Percentiles rank a stretch among this genome's conserved stretches.
phyloP scores from a whole-genome alignment of 2,329 filamentous ascomycete species.

The Cryphonectria nitschkei region DNA sequence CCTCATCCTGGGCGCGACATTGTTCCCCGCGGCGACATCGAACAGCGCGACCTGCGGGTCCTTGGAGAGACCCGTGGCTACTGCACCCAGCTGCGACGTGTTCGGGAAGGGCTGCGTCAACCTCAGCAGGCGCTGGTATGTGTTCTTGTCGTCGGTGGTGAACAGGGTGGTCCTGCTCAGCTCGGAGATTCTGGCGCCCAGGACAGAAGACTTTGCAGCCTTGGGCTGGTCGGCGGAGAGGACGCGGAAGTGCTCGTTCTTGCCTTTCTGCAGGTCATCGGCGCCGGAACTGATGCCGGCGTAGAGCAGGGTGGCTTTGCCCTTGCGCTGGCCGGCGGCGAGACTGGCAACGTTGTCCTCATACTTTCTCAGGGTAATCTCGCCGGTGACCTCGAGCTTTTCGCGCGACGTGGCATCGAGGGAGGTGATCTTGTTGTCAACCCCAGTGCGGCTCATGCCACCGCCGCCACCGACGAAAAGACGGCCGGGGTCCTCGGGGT shows the following conservation, averaged over 20 bases:
- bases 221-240: slow-evolving; percentile 60
- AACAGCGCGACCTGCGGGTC: slow-evolving; percentile 82
- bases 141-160: slow-evolving; percentile 52
- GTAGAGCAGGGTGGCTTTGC: slow-evolving; percentile 61
- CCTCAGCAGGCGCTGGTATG: slow-evolving; percentile 64
- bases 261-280: slow-evolving; percentile 71
- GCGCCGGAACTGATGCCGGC: slow-evolving; percentile 85
- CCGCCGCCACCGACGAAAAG: slow-evolving; percentile 87
- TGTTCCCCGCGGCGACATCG: slow-evolving; percentile 61
- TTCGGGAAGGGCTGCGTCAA: slow-evolving; percentile 55
- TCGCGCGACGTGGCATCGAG: slow-evolving; percentile 71
- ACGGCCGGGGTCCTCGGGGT: slow-evolving; percentile 74
- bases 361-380: slow-evolving; percentile 77
- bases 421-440: slow-evolving; percentile 83
- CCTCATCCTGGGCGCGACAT: slow-evolving; percentile 52
- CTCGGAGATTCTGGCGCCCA: slow-evolving; percentile 51
- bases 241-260: slow-evolving; percentile 82
- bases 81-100: slow-evolving; percentile 70
- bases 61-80: slow-evolving; percentile 77
- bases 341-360: slow-evolving; percentile 91
- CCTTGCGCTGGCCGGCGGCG: slow-evolving; percentile 66
- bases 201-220: slow-evolving; percentile 37
- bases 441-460: slow-evolving; percentile 77
- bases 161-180: slow-evolving; percentile 58
- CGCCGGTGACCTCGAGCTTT: slow-evolving; percentile 66